phyloP scores from a whole-genome alignment of 306 rosid genomes.

The Vigna trinervia region DNA sequence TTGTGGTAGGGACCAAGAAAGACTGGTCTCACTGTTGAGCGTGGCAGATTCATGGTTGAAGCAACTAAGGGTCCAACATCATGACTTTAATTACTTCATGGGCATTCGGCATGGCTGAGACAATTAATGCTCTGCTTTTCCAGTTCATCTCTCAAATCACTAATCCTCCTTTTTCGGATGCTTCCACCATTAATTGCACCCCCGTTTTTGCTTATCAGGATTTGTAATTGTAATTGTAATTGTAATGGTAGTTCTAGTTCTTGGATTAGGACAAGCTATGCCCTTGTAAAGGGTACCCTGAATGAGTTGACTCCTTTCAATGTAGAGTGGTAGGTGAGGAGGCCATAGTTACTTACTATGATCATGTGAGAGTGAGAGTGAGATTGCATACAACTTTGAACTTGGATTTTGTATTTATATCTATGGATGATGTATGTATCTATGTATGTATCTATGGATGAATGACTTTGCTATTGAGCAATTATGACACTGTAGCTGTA shows the following conservation, averaged over 20 bases:
- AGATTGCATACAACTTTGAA: conserved; percentile 11
- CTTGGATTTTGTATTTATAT: conserved; percentile 19
- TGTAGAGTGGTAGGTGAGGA: conserved; percentile 36
- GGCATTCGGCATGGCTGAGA: conserved; percentile 54
- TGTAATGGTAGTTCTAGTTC: neutral
- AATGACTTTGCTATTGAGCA: conserved; percentile 4
- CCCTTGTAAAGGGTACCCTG: conserved; percentile 34
- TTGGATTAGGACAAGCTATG: conserved; percentile 12
- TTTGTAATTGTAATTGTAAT: neutral
- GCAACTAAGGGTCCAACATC: conserved; percentile 91
- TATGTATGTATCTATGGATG: neutral
- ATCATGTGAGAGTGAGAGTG: neutral
- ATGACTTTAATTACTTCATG: conserved; percentile 87
- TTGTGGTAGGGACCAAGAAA: conserved; percentile 82
- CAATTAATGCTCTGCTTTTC: conserved; percentile 15
- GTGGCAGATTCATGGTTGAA: conserved; percentile 97
- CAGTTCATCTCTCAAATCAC: conserved; percentile 22
- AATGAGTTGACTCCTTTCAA: conserved; percentile 39
- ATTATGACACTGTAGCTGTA: conserved; percentile 19
- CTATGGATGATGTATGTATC: too few species aligned
- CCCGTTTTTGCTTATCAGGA: neutral
- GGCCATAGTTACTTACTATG: conserved; percentile 3
- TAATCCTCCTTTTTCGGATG: neutral
- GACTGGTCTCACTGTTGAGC: conserved; percentile 67
- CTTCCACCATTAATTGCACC: conserved; percentile 41